Evolutionary conservation across 2,329 filamentous ascomycete genomes (phyloP), one percentile per base, ranked within the genome.

Genomic region (Fusarium newnesense): DNA sequence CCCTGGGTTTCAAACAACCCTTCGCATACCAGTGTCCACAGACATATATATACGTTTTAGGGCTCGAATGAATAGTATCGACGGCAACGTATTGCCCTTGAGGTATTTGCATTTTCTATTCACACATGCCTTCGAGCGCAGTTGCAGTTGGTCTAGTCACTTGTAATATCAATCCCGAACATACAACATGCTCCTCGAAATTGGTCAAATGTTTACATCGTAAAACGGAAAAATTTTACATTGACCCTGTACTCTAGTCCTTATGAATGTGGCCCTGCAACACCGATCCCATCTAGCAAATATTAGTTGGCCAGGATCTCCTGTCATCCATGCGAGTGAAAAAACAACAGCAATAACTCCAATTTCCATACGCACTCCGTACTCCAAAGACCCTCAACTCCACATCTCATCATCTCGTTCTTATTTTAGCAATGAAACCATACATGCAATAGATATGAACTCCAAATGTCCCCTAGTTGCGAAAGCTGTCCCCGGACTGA

Each of bases 351-450:
- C 42, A 74, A 57, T 11, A 74, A 74, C 71, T 72, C 71, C 67
- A 68, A 59, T 60, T 60, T 47, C 26, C 58, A 49, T 61, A 34
- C 63, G 42, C 46, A 39, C 60, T 54, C 47, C 57, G 36, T 74
- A 72, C 68, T 68, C 70, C 70, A 67, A 67, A 67, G 36, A 52
- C 69, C 70, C 47, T 59, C 67, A 68, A 73, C 67, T 73, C 63
- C 70, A 40, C 46, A 50, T 39, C 46, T 60, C 64, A 44, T 36
- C 46, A 37, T 49, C 39, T 59, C 62, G 56, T 69, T 69, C 39
- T 47, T 39, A 30, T 59, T 69, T 69, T 47, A 43, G 62, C 37
- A 49, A 54, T 64, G 47, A 61, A 71, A 36, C 53, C 43, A 53
- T 71, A 49, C 57, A 60, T 63, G 36, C 52, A 44, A 50, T 63